A percentile compares a stretch with the other conserved stretches of the same genome.
Evolutionary conservation across 805 yeast genomes (phyloP).

Genomic region (Metschnikowia drakensbergensis): DNA sequence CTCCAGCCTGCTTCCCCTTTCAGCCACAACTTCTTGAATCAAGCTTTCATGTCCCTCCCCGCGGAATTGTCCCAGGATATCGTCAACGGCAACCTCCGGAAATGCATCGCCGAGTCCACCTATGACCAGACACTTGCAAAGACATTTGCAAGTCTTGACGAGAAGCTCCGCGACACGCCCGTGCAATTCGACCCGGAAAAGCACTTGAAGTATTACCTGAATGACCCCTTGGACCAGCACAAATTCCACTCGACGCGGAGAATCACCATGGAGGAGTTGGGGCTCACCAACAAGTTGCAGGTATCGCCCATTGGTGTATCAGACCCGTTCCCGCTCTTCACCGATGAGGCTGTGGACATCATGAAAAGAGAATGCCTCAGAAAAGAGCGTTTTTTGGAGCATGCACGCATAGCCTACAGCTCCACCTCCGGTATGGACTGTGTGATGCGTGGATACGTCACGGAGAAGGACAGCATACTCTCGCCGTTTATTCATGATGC

Average conservation of each 20-base stretch:
- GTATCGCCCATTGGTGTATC: conserved; percentile 54
- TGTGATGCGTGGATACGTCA: conserved; percentile 49
- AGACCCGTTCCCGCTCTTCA: conserved; percentile 59
- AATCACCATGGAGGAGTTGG: conserved; percentile 48
- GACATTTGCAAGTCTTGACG: conserved; percentile 9
- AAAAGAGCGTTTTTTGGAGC: conserved; percentile 42
- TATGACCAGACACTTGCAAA: conserved; percentile 21
- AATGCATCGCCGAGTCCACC: conserved; percentile 27
- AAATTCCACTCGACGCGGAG: conserved; percentile 33
- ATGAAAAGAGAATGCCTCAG: conserved; percentile 54
- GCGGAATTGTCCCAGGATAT: conserved; percentile 31
- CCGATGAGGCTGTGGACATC: conserved; percentile 54
- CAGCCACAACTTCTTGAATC: too few species aligned
- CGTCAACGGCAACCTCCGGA: conserved; percentile 36
- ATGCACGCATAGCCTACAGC: conserved; percentile 40
- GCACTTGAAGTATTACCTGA: conserved; percentile 30
- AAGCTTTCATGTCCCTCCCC: conserved; percentile 11
- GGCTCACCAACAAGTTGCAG: conserved; percentile 42
- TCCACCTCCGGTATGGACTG: conserved; percentile 52
- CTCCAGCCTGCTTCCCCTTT: too few species aligned
- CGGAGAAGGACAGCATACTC: conserved; percentile 24
- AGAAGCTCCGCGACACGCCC: conserved; percentile 5
- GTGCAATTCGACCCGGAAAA: conserved; percentile 33
- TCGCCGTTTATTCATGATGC: conserved; percentile 53
- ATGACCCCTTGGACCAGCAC: conserved; percentile 33